These are phyloP conservation scores for Sporothrix variecibatus DNA, from an alignment of 2,329 filamentous ascomycete species.

Conservation along the genomic window DNA sequence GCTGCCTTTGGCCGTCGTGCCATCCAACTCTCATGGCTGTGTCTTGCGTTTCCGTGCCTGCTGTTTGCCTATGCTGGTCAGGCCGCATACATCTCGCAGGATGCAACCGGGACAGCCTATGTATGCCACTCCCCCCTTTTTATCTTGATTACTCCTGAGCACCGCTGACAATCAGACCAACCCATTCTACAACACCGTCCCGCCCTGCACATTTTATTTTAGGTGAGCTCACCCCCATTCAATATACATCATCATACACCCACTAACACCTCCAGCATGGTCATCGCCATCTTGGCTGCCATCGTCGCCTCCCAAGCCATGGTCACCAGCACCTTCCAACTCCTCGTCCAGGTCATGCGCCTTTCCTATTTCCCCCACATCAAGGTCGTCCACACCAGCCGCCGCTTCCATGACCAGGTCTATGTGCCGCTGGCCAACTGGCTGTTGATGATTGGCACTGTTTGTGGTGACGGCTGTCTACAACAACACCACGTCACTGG, in stretches of 20 bases:
- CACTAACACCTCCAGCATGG: constrained; percentile 42
- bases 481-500: constrained; percentile 70
- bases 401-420: constrained; percentile 70
- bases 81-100: constrained; percentile 67
- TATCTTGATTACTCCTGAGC: background rate
- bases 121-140: constrained; percentile 27
- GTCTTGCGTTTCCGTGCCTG: constrained; percentile 66
- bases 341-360: constrained; percentile 70
- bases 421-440: constrained; percentile 78
- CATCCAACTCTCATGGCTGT: constrained; percentile 73
- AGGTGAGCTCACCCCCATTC: constrained; percentile 31
- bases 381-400: constrained; percentile 70
- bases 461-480: constrained; percentile 75
- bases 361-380: constrained; percentile 74
- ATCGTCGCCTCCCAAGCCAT: constrained; percentile 78
- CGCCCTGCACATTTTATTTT: constrained; percentile 67
- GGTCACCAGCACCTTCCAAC: constrained; percentile 73
- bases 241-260: background rate
- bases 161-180: constrained; percentile 47
- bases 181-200: constrained; percentile 72
- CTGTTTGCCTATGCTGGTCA: constrained; percentile 70
- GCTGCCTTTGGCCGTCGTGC: constrained; percentile 71
- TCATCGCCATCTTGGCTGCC: constrained; percentile 69
- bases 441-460: constrained; percentile 73
- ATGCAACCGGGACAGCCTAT: constrained; percentile 58